Evolutionary conservation across 345 rosid genomes (phyloP), one percentile per base, ranked within the genome.

Genomic region (Linum tenue): DNA sequence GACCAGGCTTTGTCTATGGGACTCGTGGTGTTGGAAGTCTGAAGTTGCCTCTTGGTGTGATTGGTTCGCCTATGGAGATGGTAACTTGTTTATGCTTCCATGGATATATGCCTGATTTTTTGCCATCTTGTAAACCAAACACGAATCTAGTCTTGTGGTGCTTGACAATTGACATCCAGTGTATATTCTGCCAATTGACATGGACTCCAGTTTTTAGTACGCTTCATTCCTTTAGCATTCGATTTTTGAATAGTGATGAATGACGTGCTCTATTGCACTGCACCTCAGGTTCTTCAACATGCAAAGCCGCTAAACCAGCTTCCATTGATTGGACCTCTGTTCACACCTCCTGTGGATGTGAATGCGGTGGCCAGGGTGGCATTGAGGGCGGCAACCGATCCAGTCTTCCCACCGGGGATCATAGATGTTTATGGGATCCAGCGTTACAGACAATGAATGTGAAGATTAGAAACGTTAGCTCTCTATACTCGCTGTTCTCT

Each of bases 1-100:
- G 96, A 73, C 99, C 99, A 31, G 99, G 99, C 64, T 94, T 91
- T 71, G 90, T 94, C 56, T 76, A 91, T 55, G 99, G 99, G 68
- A 88, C 96, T 65, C 97, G 97, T 35, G 76, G 62, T 35, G 89
- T 94, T 72, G 90, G 97, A 55, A 83, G 80, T 70, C 9, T 87
- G 83, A 91, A 87, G 76, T 50, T 94, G 64, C 97, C 97, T 56
- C 85, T 94, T 22, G 88, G 96, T 40, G 76, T 87, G 4, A 68
- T 94, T 73, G 99, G 97, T 57, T 88, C 85, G 38, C 99, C 97
- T 7, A 10, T 94, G 85, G 97, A 90, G 81, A 86, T 81, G 96
- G 99, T 90, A 85, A 72, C 44, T 55, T 7, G 51, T 63, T 56
- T 1, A 4, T 67, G 63, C 50, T 67, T 65, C 55, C 55, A 37